phyloP scores from a whole-genome alignment of 2,329 filamentous ascomycete genomes.

The Diplocarpon rosae region DNA sequence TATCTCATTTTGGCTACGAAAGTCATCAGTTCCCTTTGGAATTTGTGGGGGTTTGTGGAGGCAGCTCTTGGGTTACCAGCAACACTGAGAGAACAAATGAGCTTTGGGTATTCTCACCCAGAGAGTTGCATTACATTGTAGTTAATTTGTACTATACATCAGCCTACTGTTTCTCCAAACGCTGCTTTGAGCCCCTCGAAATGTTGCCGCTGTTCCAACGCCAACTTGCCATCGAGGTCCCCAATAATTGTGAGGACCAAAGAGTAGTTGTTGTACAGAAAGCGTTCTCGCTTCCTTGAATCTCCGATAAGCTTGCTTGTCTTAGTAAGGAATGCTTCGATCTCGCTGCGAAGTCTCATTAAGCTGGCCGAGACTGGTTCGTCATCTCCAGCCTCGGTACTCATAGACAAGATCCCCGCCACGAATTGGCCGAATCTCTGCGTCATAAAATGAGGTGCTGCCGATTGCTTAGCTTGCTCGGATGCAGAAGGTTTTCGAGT shows the following conservation, averaged over 20 bases:
- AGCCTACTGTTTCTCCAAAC: slow-evolving; percentile 36
- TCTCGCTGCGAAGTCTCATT: slow-evolving; percentile 64
- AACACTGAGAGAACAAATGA: slow-evolving; percentile 6
- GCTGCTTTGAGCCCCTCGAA: slow-evolving; percentile 56
- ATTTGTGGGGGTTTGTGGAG: slow-evolving; percentile 22
- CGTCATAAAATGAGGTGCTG: slow-evolving; percentile 82
- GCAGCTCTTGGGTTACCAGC: slow-evolving; percentile 14
- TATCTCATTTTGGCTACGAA: slow-evolving; percentile 57
- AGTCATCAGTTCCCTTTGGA: slow-evolving; percentile 25
- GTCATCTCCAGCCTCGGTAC: slow-evolving; percentile 84
- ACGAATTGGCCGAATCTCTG: slow-evolving; percentile 93
- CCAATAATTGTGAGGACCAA: slow-evolving; percentile 87
- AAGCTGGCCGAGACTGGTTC: slow-evolving; percentile 83
- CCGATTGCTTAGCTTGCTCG: slow-evolving; percentile 51
- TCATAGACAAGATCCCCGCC: slow-evolving; percentile 72
- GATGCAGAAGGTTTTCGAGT: slow-evolving; percentile 34
- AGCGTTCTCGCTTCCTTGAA: slow-evolving; percentile 70
- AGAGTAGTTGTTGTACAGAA: slow-evolving; percentile 93
- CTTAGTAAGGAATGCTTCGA: slow-evolving; percentile 72
- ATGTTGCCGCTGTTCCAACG: slow-evolving; percentile 62
- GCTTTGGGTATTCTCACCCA: neutral
- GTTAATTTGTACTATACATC: slow-evolving; percentile 3
- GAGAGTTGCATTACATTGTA: neutral
- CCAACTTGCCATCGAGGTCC: slow-evolving; percentile 61
- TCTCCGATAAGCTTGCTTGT: slow-evolving; percentile 68